These are phyloP conservation scores for Cyclanthera cordifolia DNA, from an alignment of 306 rosid genomes.

Conservation along the genomic window DNA sequence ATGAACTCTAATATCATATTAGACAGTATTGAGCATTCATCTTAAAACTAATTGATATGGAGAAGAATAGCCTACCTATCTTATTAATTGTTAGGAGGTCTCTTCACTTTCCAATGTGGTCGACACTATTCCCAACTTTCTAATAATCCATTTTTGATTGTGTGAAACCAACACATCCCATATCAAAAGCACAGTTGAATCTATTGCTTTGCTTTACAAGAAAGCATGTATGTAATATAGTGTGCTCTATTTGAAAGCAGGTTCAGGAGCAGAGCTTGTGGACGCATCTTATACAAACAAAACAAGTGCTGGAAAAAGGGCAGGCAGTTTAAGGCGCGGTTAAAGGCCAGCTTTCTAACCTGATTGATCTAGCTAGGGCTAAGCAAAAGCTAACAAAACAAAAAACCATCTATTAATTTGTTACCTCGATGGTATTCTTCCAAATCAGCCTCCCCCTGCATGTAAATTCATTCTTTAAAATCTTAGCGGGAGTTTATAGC, in stretches of 20 bases:
- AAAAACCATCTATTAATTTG: neutral
- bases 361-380: neutral
- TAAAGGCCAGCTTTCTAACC: neutral
- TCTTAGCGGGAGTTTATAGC: neutral
- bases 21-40: too few relatives aligned
- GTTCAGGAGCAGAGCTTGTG: slow-evolving; percentile 76
- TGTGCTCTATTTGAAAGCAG: slow-evolving; percentile 27
- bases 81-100: too few relatives aligned
- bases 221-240: neutral
- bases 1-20: too few relatives aligned
- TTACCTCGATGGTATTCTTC: neutral
- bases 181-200: neutral
- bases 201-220: neutral
- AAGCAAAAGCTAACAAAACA: slow-evolving; percentile 1
- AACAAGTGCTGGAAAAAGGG: slow-evolving; percentile 36
- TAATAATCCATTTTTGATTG: neutral
- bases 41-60: too few relatives aligned
- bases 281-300: slow-evolving; percentile 62
- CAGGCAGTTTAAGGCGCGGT: neutral
- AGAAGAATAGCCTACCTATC: too few relatives aligned
- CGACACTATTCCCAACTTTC: too few relatives aligned
- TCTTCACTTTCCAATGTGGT: too few relatives aligned
- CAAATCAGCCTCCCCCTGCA: slow-evolving; percentile 21
- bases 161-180: neutral
- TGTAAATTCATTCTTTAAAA: slow-evolving; percentile 8